These are phyloP conservation scores for Coriolopsis trogii DNA, from an alignment of 1,284 basidiomycete species.

Conservation along the genomic window DNA sequence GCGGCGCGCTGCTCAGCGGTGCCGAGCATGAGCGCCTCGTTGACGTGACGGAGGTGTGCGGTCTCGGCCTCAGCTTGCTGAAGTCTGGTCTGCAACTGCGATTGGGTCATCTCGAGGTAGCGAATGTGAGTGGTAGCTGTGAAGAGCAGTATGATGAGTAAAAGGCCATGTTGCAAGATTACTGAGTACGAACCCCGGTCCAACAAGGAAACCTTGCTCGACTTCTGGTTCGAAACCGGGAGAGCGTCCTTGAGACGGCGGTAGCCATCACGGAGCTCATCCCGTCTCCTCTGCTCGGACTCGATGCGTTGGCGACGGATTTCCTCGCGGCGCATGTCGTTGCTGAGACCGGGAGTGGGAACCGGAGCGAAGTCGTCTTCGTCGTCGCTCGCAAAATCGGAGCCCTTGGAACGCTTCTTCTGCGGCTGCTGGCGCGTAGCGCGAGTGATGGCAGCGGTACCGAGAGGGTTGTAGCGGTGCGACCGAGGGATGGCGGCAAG, in stretches of 20 bases:
- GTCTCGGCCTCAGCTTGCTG: conserved; percentile 78
- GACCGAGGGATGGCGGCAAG: conserved; percentile 68
- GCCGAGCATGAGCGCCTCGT: conserved; percentile 84
- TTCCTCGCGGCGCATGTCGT: conserved; percentile 76
- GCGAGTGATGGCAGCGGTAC: conserved; percentile 47
- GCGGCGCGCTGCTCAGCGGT: conserved; percentile 72
- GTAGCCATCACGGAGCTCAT: conserved; percentile 88
- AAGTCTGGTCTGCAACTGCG: conserved; percentile 71
- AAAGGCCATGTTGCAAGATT: conserved; percentile 10
- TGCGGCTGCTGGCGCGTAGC: conserved; percentile 33
- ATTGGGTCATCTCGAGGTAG: conserved; percentile 76
- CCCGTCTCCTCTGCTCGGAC: conserved; percentile 83
- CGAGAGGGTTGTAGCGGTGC: conserved; percentile 75
- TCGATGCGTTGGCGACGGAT: conserved; percentile 86
- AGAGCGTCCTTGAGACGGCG: conserved; percentile 83
- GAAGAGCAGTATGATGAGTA: conserved; percentile 16
- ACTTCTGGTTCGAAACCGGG: conserved; percentile 85
- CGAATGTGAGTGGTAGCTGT: conserved; percentile 77
- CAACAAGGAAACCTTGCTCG: conserved; percentile 84
- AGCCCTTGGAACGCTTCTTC: conserved; percentile 56
- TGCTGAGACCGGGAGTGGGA: conserved; percentile 35
- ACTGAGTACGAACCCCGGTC: conserved; percentile 65
- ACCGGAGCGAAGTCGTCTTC: conserved; percentile 68
- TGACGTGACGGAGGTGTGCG: conserved; percentile 73
- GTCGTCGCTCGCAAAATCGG: conserved; percentile 62